phyloP scores from a whole-genome alignment of 371 early-diverging fungal species.

The Apophysomyces variabilis region DNA sequence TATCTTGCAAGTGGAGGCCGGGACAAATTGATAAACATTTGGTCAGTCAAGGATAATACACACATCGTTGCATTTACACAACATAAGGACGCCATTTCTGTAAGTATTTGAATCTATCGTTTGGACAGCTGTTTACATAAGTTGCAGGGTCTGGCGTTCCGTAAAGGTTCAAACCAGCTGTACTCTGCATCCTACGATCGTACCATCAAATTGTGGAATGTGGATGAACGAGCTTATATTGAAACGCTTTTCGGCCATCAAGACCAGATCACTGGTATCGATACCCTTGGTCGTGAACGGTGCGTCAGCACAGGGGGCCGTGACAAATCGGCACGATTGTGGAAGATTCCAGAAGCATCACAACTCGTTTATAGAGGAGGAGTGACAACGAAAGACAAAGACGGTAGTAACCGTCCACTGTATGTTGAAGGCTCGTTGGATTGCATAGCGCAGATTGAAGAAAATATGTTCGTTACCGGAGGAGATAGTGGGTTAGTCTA shows the following conservation, averaged over 20 bases:
- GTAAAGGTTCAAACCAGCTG: slow-evolving; percentile 81
- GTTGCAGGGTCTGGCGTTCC: slow-evolving; percentile 80
- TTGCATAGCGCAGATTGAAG: slow-evolving; percentile 87
- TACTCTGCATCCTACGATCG: slow-evolving; percentile 93
- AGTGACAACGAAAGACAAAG: slow-evolving; percentile 55
- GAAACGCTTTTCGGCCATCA: slow-evolving; percentile 99
- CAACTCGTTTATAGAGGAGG: slow-evolving; percentile 93
- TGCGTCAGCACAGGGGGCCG: slow-evolving; percentile 94
- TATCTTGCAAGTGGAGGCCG: slow-evolving; percentile 86
- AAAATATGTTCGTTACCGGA: slow-evolving; percentile 88
- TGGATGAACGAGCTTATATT: slow-evolving; percentile 88
- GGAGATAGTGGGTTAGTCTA: slow-evolving; percentile 80
- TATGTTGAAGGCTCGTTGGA: slow-evolving; percentile 83
- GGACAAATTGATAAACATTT: slow-evolving; percentile 91
- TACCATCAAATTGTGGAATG: slow-evolving; percentile 95
- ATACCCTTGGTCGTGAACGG: slow-evolving; percentile 82
- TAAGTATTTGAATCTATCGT: slow-evolving; percentile 25
- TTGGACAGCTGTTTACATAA: neutral
- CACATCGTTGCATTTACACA: slow-evolving; percentile 80
- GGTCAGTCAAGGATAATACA: slow-evolving; percentile 79
- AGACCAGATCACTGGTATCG: slow-evolving; percentile 81
- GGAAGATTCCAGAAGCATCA: slow-evolving; percentile 94
- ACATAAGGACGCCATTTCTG: slow-evolving; percentile 91
- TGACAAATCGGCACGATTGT: slow-evolving; percentile 89
- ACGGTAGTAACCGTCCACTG: slow-evolving; percentile 24